phyloP scores from a whole-genome alignment of 306 rosid genomes.

The Aeschynomene evenia region DNA sequence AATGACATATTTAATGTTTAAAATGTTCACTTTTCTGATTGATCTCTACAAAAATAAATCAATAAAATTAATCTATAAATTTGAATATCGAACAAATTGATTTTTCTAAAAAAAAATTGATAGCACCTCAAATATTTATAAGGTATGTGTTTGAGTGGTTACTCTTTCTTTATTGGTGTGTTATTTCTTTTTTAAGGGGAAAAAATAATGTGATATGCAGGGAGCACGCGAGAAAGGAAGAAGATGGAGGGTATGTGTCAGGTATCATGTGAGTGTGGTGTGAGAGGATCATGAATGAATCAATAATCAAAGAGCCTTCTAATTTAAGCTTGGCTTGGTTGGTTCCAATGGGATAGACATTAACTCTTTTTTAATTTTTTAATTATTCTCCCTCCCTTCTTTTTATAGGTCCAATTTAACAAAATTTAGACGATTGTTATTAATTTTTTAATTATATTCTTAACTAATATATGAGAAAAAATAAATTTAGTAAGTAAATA shows the following conservation, averaged over 20 bases:
- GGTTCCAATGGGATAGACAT: not conserved
- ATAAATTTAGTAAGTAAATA: no score
- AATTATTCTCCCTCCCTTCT: no score
- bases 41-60: no score
- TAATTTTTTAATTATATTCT: no score
- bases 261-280: conserved; percentile 68
- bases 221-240: conserved; percentile 73
- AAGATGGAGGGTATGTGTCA: conserved; percentile 58
- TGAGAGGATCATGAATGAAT: not conserved
- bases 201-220: conserved; percentile 43
- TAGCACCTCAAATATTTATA: not conserved
- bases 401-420: no score
- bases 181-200: not conserved
- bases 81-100: no score
- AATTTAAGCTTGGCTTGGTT: conserved; percentile 45
- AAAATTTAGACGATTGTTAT: no score
- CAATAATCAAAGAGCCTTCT: no score
- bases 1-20: no score
- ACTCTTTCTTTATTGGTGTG: conserved; percentile 31
- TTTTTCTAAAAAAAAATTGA: not conserved
- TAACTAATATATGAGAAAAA: no score
- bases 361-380: not conserved
- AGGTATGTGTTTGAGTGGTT: conserved; percentile 21
- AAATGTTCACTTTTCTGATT: no score
- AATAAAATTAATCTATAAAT: no score